Base-by-base conservation (phyloP, 495 filamentous ascomycete genomes). In the Xanthoparmelia taractica region DNA sequence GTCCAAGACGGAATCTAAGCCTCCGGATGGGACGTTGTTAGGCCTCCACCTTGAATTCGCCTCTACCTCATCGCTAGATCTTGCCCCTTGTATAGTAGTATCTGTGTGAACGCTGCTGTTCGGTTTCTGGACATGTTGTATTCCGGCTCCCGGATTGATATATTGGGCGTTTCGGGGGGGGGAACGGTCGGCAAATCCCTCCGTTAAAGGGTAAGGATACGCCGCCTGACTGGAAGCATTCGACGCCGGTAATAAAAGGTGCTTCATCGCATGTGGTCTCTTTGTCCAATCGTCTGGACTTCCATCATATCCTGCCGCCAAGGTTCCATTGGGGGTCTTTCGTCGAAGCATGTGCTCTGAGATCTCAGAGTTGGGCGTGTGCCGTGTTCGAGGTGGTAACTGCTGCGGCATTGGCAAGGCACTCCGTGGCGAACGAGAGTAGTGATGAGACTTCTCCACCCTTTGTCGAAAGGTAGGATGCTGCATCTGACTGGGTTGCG, bases 231-330 rank as follows among this genome's bases (percentile, higher is more conserved):
- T 48, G 20, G 38, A 48, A 4, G 10, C 45, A 33, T 59, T 57
- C 11, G 79, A 72, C n/a, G 78, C 75, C n/a, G 84, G 85, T 25
- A 96, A 79, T n/a, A 96, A 77, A 71, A 97, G 89, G 71, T 97
- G 92, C 74, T 97, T 98, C 36, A 83, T 76, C 4, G 89, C 84
- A 57, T 88, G 90, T 41, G 90, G 90, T 54, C 89, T 88, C 25
- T 85, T 83, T 6, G 82, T 83, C 70, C 87, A 85, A 71, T 94
- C 90, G 34, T 85, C 79, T 3, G 86, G 83, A 10, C 88, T 90
- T 15, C 90, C 93, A 81, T 97, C 93, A 70, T 98, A 98, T 18
- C 91, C 93, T 61, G 90, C 92, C 59, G 91, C 89, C 60, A 98
- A 81, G 25, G 92, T 96, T 29, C 94, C 94, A 68, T 87, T 95